phyloP scores from a whole-genome alignment of 345 rosid species.

The Eucalyptus fibrosa region DNA sequence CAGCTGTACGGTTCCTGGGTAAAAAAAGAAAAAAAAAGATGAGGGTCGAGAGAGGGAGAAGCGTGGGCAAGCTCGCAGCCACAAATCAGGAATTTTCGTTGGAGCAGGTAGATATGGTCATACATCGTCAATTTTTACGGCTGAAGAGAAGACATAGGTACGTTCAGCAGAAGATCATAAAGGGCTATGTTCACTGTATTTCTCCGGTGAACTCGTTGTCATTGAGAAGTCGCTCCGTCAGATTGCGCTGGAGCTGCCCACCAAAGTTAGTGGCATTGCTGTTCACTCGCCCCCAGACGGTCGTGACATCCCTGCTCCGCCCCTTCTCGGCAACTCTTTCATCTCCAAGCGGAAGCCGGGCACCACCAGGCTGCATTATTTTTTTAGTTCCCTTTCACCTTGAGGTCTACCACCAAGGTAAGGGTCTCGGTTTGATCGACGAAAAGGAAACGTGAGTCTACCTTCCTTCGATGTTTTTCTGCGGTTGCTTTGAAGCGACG shows the following conservation, averaged over 20 bases:
- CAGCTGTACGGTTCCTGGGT: fast-evolving
- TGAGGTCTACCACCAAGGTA: not conserved
- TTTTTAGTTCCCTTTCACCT: not conserved
- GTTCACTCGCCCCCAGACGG: not conserved
- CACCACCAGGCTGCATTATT: not conserved
- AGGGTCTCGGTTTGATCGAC: not conserved
- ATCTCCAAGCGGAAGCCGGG: not conserved
- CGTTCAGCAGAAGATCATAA: too few relatives aligned
- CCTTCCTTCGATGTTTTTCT: not conserved
- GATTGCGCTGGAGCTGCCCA: not conserved
- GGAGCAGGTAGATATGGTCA: not conserved
- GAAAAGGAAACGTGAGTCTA: not conserved
- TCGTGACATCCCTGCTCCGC: not conserved
- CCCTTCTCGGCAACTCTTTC: not conserved
- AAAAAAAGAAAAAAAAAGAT: too few relatives aligned
- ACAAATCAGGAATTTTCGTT: not conserved
- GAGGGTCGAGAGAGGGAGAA: too few relatives aligned
- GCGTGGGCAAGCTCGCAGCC: not conserved
- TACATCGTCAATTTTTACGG: not conserved
- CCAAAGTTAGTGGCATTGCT: not conserved
- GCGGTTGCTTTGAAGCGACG: not conserved
- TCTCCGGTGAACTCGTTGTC: not conserved
- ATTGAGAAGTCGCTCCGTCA: not conserved
- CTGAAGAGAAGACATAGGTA: not conserved
- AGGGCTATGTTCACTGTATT: too few relatives aligned